Percentiles rank a stretch among this genome's conserved stretches.
Evolutionary conservation across 2,329 filamentous ascomycete genomes (phyloP).

Genomic region (Penicillium freii): DNA sequence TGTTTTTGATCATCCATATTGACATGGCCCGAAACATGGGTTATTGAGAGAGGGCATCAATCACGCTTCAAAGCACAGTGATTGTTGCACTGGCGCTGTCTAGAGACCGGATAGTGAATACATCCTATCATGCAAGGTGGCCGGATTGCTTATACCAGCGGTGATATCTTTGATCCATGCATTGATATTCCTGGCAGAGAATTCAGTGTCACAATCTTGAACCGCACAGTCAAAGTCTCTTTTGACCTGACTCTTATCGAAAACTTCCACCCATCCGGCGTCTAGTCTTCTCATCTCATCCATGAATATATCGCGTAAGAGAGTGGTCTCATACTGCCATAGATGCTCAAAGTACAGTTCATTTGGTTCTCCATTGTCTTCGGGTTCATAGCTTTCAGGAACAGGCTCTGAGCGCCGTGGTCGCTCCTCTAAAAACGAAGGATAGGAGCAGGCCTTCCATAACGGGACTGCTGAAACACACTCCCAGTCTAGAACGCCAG

Average conservation of each 20-base stretch:
- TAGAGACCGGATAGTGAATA: background rate
- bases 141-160: background rate
- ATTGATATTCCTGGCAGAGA: background rate
- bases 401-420: constrained; percentile 5
- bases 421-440: constrained; percentile 8
- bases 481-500: constrained; percentile 20
- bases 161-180: background rate
- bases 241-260: constrained; percentile 1
- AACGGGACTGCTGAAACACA: constrained; percentile 20
- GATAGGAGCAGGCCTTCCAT: constrained; percentile 17
- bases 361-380: background rate
- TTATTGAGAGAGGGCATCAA: too few relatives aligned
- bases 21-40: too few relatives aligned
- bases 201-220: rapidly evolving
- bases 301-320: constrained; percentile 16
- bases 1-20: too few relatives aligned
- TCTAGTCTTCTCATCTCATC: constrained; percentile 16
- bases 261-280: background rate
- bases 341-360: constrained; percentile 19
- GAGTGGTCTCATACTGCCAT: constrained; percentile 15
- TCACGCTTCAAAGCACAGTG: background rate
- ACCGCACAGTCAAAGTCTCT: constrained; percentile 18
- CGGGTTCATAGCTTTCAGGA: constrained; percentile 1
- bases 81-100: background rate
- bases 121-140: background rate